Conservation (phyloP, 805 yeast genomes). For the Saccharomyces mikatae region DNA sequence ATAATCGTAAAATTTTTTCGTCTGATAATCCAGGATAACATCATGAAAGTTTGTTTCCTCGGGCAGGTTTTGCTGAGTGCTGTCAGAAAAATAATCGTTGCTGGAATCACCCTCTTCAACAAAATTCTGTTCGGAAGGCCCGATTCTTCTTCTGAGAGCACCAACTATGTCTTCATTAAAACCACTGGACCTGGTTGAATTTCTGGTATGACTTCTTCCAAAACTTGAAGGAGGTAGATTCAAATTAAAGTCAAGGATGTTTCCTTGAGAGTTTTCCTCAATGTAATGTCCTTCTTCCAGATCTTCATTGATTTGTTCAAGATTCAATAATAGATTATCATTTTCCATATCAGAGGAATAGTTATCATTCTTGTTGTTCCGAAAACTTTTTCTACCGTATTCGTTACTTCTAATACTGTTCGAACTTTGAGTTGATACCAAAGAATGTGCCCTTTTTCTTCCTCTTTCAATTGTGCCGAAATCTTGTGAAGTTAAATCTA, state of each 20-base stretch:
- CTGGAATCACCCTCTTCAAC: constrained; percentile 1
- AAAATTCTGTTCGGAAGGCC: not conserved
- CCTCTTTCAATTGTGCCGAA: constrained; percentile 17
- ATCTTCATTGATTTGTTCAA: constrained; percentile 28
- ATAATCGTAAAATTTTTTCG: constrained; percentile 25
- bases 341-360: constrained; percentile 3
- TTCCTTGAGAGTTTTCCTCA: constrained; percentile 4
- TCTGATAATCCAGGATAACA: constrained; percentile 17
- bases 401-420: constrained; percentile 24
- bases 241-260: constrained; percentile 17
- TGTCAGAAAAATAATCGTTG: constrained; percentile 1
- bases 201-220: constrained; percentile 19
- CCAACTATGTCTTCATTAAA: constrained; percentile 20
- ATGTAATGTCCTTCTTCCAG: constrained; percentile 11
- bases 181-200: constrained; percentile 9
- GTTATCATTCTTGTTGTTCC: not conserved
- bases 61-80: not conserved
- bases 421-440: constrained; percentile 13
- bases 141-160: constrained; percentile 12
- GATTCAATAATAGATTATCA: constrained; percentile 15
- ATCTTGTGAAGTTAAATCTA: not conserved
- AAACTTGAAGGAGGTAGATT: constrained; percentile 29
- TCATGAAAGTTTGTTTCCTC: not conserved
- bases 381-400: constrained; percentile 16
- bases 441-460: constrained; percentile 11